phyloP scores from a whole-genome alignment of 2,329 filamentous ascomycete species.

The Talaromyces verruculosus region DNA sequence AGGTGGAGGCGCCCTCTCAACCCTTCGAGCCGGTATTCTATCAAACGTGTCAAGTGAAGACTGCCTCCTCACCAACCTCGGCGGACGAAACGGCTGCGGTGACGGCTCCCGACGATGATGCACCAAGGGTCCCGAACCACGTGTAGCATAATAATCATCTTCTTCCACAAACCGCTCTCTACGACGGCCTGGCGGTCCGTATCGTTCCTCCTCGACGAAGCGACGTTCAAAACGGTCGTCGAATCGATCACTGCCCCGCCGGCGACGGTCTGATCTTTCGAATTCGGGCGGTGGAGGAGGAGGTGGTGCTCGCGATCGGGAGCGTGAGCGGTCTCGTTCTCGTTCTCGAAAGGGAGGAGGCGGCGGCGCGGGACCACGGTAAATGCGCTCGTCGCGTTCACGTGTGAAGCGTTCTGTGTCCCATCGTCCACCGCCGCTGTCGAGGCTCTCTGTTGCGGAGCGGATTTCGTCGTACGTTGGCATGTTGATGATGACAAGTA shows the following conservation, averaged over 20 bases:
- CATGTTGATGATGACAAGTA: conserved; percentile 27
- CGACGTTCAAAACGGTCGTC: conserved; percentile 45
- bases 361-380: conserved; percentile 33
- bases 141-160: conserved; percentile 42
- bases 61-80: conserved; percentile 72
- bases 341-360: conserved; percentile 23
- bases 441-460: conserved; percentile 27
- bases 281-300: conserved; percentile 15
- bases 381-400: conserved; percentile 45
- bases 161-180: conserved; percentile 43
- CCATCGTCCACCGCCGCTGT: conserved; percentile 36
- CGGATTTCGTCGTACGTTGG: conserved; percentile 39
- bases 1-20: conserved; percentile 39
- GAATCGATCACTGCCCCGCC: conserved; percentile 8
- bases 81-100: conserved; percentile 58
- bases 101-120: conserved; percentile 57
- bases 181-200: conserved; percentile 44
- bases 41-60: conserved; percentile 91
- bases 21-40: conserved; percentile 63
- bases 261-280: conserved; percentile 12
- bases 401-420: conserved; percentile 44
- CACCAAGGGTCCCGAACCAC: conserved; percentile 50
- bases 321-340: conserved; percentile 22
- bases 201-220: conserved; percentile 43
- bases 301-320: conserved; percentile 21